Evolutionary conservation across 2,329 filamentous ascomycete genomes (phyloP).

Genomic region (Sporothrix phasma): DNA sequence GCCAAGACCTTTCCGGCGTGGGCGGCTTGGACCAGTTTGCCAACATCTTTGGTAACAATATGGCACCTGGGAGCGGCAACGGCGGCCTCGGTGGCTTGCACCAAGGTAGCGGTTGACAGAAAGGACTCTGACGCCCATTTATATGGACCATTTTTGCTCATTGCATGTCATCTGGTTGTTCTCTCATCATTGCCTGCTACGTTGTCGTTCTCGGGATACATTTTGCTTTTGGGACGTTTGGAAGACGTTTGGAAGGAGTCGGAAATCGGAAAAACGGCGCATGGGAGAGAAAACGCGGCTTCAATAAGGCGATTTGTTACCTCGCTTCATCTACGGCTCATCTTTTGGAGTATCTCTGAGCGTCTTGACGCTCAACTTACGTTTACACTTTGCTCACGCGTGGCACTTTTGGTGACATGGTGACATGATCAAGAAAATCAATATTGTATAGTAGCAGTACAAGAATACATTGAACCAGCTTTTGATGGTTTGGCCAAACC

Average conservation of each 20-base stretch:
- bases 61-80: constrained; percentile 23
- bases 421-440: neutral
- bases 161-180: neutral
- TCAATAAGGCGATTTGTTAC: neutral
- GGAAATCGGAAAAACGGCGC: neutral
- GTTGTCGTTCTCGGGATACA: neutral
- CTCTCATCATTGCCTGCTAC: neutral
- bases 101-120: constrained; percentile 16
- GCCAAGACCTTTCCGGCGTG: constrained; percentile 37
- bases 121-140: neutral
- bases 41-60: constrained; percentile 36
- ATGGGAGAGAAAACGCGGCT: neutral
- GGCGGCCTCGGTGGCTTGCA: constrained; percentile 27
- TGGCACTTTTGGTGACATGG: too few relatives aligned
- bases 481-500: constrained; percentile 11
- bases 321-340: neutral
- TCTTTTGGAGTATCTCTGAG: too few relatives aligned
- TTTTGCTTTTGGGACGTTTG: neutral
- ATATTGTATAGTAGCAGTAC: neutral
- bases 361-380: too few relatives aligned
- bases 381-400: too few relatives aligned
- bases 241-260: neutral
- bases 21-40: constrained; percentile 39
- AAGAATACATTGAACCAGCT: neutral
- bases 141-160: neutral